phyloP scores from a whole-genome alignment of 2,329 filamentous ascomycete genomes.

The Aspergillus oerlinghausenensis region DNA sequence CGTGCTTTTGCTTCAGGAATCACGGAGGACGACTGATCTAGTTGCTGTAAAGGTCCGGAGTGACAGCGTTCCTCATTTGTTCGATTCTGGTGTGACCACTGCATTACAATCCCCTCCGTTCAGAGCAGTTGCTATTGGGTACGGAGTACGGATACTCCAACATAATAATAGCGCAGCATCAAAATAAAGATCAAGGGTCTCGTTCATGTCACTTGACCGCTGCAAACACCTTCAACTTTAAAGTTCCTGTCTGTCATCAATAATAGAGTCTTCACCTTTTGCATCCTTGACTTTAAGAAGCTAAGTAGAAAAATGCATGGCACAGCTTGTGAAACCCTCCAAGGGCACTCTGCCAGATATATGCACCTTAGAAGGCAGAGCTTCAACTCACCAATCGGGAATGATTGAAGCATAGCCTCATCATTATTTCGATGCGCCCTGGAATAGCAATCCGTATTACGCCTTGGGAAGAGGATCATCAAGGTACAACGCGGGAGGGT shows the following conservation, averaged over 20 bases:
- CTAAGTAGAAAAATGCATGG: background rate
- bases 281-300: background rate
- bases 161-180: background rate
- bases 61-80: background rate
- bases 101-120: background rate
- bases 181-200: background rate
- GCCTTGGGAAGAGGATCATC: background rate
- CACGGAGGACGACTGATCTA: too few relatives aligned
- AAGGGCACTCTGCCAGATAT: background rate
- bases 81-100: background rate
- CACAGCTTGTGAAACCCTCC: background rate
- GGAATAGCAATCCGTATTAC: background rate
- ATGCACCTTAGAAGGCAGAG: background rate
- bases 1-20: background rate
- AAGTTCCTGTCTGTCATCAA: background rate
- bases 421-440: background rate
- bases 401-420: constrained; percentile 2
- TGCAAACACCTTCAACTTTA: too few relatives aligned
- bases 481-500: background rate
- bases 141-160: background rate
- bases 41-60: background rate
- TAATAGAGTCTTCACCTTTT: background rate
- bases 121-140: background rate
- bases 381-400: background rate
- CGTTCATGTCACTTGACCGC: too few relatives aligned